Conservation (phyloP, 805 yeast genomes). For the Hanseniaspora vineae region DNA sequence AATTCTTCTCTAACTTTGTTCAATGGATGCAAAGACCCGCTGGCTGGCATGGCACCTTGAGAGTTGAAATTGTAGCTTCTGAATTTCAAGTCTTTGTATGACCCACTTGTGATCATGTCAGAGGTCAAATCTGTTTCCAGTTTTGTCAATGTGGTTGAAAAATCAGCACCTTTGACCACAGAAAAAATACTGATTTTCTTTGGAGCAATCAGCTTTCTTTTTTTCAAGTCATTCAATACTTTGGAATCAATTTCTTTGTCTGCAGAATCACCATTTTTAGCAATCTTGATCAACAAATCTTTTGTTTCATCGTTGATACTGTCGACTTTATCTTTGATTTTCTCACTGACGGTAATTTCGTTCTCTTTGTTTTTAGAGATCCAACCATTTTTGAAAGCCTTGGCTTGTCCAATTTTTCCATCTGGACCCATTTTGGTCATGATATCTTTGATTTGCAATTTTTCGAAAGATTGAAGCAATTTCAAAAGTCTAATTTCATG, state of each 20-base stretch:
- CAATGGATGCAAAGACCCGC: slow-evolving; percentile 95
- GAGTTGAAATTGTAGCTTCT: slow-evolving; percentile 94
- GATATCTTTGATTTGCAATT: slow-evolving; percentile 68
- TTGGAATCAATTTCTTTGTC: slow-evolving; percentile 33
- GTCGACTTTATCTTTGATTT: slow-evolving; percentile 37
- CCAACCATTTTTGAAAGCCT: slow-evolving; percentile 98
- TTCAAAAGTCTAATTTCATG: slow-evolving; percentile 79
- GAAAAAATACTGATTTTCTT: slow-evolving; percentile 64
- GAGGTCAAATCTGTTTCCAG: slow-evolving; percentile 88
- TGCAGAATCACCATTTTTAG: slow-evolving; percentile 9
- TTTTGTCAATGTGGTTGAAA: slow-evolving; percentile 66
- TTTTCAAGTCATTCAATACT: slow-evolving; percentile 73
- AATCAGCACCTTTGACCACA: slow-evolving; percentile 71
- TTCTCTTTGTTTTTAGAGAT: slow-evolving; percentile 75
- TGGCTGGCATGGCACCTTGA: slow-evolving; percentile 73
- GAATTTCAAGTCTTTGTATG: slow-evolving; percentile 75
- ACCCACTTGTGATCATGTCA: slow-evolving; percentile 75
- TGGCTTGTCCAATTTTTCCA: slow-evolving; percentile 91
- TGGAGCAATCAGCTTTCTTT: slow-evolving; percentile 72
- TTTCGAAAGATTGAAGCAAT: slow-evolving; percentile 62
- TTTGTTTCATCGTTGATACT: slow-evolving; percentile 47
- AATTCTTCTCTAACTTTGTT: slow-evolving; percentile 96
- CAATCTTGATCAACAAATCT: slow-evolving; percentile 44
- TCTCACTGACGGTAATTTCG: slow-evolving; percentile 41
- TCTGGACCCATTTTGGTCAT: slow-evolving; percentile 58